Evolutionary conservation across 768 basidiomycete genomes (phyloP), one percentile per base, ranked within the genome.

Genomic region (Rhodotorula diobovata): DNA sequence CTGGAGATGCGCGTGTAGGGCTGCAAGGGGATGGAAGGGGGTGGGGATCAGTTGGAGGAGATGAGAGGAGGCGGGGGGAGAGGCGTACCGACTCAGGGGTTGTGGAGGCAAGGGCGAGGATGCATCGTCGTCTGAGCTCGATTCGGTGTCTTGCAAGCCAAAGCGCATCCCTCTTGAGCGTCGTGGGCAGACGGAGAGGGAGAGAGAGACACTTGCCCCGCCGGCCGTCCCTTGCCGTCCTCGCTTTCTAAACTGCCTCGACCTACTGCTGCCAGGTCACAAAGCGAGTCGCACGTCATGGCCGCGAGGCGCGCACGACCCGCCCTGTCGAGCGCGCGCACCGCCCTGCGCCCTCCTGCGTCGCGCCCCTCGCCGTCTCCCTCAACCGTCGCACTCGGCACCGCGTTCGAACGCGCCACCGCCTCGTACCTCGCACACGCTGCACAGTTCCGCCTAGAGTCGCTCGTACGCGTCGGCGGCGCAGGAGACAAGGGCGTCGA

Each of bases 401-500:
- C 63, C 5, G 66, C 71, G n/a, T 72, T 37, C 63, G 71, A 72
- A 18, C 71, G 48, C 63, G n/a, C 53, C 9, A 30, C 59, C 4
- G 58, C 46, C 45, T 2, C 16, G 20, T 32, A 39, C 10, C 66
- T 71, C 23, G 56, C 56, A 11, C 35, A 25, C 11, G 34, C 43
- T 3, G 45, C 18, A 0, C 16, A 16, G 45, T 21, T 1, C 67
- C 67, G 2, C 11, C n/a, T 68, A 37, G 0, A 43, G 2, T 2
- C 20, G 18, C 35, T 68, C 35, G 12, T 62, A n/a, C 28, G 61
- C 6, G 56, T 67, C 30, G 66, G 63, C 48, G 71, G 71, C 30
- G 58, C 62, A 7, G 55, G 43, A 53, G 71, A 72, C 48, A 21
- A 43, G 37, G 71, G 71, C 41, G 25, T 72, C 63, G 71, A 72